Evolutionary conservation across 2,329 filamentous ascomycete species (phyloP).

Genomic region (Scopulariopsis brevicaulis): DNA sequence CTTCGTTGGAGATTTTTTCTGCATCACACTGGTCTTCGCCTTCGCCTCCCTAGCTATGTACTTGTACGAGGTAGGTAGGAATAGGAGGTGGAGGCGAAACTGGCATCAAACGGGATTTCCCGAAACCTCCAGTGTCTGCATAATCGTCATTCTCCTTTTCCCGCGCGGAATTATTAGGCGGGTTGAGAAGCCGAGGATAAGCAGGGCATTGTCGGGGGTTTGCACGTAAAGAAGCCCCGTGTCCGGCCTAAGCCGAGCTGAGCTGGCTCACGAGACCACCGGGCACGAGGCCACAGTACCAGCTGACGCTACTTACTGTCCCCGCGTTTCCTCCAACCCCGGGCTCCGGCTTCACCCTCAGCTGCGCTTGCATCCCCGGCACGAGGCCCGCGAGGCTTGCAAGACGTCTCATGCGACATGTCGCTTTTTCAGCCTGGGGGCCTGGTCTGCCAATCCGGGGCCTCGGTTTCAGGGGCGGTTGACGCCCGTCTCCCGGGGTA

Average conservation of each 20-base stretch:
- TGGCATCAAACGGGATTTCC: neutral
- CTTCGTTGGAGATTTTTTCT: too few relatives aligned
- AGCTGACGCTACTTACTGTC: neutral
- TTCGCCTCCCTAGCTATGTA: neutral
- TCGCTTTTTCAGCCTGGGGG: neutral
- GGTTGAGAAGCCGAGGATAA: neutral
- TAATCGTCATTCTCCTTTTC: too few relatives aligned
- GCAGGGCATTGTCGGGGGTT: neutral
- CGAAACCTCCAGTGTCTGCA: neutral
- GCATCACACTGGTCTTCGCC: too few relatives aligned
- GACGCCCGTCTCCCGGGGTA: neutral
- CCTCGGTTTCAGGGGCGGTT: neutral
- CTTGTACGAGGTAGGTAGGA: neutral
- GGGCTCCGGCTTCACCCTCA: neutral
- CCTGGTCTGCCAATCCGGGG: neutral
- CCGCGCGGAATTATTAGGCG: too few relatives aligned
- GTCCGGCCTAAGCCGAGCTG: too few relatives aligned
- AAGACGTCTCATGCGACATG: neutral
- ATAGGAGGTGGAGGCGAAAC: neutral
- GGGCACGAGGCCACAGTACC: neutral
- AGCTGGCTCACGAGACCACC: too few relatives aligned
- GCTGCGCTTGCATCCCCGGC: neutral
- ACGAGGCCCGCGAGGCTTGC: neutral
- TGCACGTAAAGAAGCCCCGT: neutral
- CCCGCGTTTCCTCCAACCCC: neutral